Evolutionary conservation across 2,329 filamentous ascomycete species (phyloP), one percentile per base, ranked within the genome.

Genomic region (Penicillium sp.): DNA sequence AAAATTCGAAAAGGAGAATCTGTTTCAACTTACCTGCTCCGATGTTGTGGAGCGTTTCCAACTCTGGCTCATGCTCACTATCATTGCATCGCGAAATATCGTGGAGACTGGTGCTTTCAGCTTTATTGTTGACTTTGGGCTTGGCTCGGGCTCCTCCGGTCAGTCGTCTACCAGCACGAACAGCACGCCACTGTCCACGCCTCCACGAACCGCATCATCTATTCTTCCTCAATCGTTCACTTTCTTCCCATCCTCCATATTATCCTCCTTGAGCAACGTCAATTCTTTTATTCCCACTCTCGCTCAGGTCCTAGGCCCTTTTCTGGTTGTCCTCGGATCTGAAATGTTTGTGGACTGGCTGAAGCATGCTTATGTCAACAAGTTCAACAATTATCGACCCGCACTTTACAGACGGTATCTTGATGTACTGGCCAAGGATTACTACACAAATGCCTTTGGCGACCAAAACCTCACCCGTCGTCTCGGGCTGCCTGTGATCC

Each of bases 31-130:
- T 10, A 94, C 90, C 0, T 98, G 92, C 50, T 90, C 92, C 3
- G 92, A 98, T 59, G 83, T 98, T 22, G 92, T 98, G 1, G 92
- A 98, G 65, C 80, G 92, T 1, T 98, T 98, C 55, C 92, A 98
- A 57, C 76, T 98, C 1, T 96, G 90, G 87, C 78, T 98, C 31
- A 96, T 98, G 82, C 75, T 98, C 1, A 76, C 92, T 47, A 95
- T 98, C 57, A 96, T 98, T 45, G 92, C 87, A 6, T 82, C 94
- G 63, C 84, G 92, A 37, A 98, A 98, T 57, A 84, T 98, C 27
- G 88, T 98, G 14, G 92, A 98, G 62, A 87, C 95, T 0, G 90
- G 92, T 3, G 87, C 87, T 0, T 71, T 95, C 22, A 89, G 80
- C 32, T 59, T 69, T 30, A 62, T 68, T 30, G 60, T 65, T 15